A percentile compares a stretch with the other conserved stretches of the same genome.
These are phyloP conservation scores for Colletotrichum salicis DNA, from an alignment of 2,329 filamentous ascomycete genomes.

Conservation along the genomic window DNA sequence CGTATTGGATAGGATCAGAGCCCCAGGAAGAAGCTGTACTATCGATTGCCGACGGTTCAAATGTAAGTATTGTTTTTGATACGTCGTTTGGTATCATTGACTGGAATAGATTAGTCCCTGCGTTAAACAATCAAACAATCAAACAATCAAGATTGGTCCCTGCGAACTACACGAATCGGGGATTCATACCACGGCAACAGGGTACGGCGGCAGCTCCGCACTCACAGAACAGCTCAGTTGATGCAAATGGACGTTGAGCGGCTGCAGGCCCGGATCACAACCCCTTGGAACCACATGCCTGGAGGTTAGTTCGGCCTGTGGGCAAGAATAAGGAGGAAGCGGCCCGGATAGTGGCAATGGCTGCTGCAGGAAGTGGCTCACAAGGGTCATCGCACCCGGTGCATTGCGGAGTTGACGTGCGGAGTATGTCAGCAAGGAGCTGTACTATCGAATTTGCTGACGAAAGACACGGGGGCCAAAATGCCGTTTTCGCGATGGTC, in stretches of 20 bases:
- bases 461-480: not conserved
- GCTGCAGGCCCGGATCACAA: not conserved
- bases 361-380: not conserved
- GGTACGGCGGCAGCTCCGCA: not conserved
- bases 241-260: not conserved
- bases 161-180: not conserved
- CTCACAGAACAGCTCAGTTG: not conserved
- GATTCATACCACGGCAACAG: not conserved
- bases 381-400: not conserved
- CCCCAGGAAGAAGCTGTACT: not conserved
- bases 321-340: not conserved
- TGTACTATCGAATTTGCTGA: not conserved
- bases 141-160: not conserved
- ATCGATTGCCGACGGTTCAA: not conserved
- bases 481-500: not conserved
- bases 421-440: not conserved
- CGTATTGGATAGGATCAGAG: not conserved
- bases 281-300: not conserved
- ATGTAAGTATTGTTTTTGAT: not conserved
- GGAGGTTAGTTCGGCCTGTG: not conserved
- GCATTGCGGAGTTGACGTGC: not conserved
- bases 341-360: not conserved
- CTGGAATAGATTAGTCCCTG: not conserved
- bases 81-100: too few relatives aligned
- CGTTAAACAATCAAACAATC: too few relatives aligned